phyloP scores from a whole-genome alignment of 148 eudicot genomes.

The Fagopyrum tataricum region DNA sequence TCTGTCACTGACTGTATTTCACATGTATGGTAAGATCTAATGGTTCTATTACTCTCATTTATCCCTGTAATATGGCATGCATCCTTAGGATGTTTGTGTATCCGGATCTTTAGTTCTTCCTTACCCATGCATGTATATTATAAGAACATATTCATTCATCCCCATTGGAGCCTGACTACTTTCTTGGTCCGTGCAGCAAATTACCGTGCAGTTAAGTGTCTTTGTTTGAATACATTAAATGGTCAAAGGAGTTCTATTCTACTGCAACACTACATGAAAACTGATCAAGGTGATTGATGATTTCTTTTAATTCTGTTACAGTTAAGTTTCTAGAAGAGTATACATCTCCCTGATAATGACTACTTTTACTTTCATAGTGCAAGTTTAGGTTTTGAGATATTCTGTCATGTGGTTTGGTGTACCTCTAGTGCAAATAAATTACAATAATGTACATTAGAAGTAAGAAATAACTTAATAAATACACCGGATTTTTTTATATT shows the following conservation, averaged over 20 bases:
- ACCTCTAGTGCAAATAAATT: background rate
- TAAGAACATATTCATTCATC: background rate
- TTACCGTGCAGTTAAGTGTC: conserved; percentile 85
- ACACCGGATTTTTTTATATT: background rate
- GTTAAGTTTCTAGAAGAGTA: background rate
- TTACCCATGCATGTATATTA: too few relatives aligned
- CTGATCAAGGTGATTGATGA: conserved; percentile 59
- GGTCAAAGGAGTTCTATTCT: conserved; percentile 79
- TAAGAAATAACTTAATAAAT: background rate
- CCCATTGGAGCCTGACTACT: conserved; percentile 2
- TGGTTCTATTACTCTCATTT: background rate
- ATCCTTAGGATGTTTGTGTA: background rate
- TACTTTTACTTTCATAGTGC: conserved; percentile 2
- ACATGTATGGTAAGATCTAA: conserved; percentile 73
- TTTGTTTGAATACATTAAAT: conserved; percentile 68
- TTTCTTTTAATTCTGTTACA: background rate
- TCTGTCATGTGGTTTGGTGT: background rate
- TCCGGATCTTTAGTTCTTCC: too few relatives aligned
- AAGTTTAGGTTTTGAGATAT: background rate
- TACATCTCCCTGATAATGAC: background rate
- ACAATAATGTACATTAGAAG: background rate
- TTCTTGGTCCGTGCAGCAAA: conserved; percentile 52
- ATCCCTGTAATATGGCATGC: background rate
- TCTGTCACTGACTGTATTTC: conserved; percentile 80
- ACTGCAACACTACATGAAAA: conserved; percentile 65